Evolutionary conservation across 2,329 filamentous ascomycete species (phyloP).

Genomic region (Lachnellula hyalina): DNA sequence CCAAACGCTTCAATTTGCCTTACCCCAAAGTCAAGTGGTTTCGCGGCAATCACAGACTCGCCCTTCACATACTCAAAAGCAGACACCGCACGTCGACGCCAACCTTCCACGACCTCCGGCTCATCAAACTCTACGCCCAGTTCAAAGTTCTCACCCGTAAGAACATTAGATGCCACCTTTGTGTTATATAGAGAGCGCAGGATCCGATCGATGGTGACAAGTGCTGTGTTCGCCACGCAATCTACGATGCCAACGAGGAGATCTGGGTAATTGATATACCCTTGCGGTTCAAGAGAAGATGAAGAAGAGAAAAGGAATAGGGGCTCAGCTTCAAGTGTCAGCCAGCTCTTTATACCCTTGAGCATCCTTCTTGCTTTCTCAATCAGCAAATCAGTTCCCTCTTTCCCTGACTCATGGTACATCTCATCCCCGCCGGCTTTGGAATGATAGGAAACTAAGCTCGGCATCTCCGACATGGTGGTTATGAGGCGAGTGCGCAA

Average conservation of each 20-base stretch:
- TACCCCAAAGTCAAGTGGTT: slow-evolving; percentile 1
- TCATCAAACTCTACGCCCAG: background rate
- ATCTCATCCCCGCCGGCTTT: background rate
- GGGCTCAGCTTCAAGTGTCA: background rate
- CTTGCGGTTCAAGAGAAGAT: background rate
- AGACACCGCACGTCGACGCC: background rate
- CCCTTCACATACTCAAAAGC: background rate
- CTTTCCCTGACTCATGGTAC: background rate
- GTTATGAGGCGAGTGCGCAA: background rate
- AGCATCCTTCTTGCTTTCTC: background rate
- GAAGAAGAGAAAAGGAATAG: background rate
- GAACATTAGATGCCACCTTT: background rate
- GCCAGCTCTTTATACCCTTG: background rate
- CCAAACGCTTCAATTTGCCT: background rate
- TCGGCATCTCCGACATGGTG: background rate
- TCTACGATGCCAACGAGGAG: background rate
- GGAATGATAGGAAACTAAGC: background rate
- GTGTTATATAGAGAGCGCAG: background rate
- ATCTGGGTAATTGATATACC: background rate
- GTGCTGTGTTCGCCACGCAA: background rate
- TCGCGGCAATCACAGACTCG: background rate
- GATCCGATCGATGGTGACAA: background rate
- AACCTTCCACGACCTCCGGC: background rate
- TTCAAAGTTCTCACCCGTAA: background rate
- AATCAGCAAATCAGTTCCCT: background rate